Evolutionary conservation across 2,329 filamentous ascomycete species (phyloP), one percentile per base, ranked within the genome.

Genomic region (Thyridium curvatum): DNA sequence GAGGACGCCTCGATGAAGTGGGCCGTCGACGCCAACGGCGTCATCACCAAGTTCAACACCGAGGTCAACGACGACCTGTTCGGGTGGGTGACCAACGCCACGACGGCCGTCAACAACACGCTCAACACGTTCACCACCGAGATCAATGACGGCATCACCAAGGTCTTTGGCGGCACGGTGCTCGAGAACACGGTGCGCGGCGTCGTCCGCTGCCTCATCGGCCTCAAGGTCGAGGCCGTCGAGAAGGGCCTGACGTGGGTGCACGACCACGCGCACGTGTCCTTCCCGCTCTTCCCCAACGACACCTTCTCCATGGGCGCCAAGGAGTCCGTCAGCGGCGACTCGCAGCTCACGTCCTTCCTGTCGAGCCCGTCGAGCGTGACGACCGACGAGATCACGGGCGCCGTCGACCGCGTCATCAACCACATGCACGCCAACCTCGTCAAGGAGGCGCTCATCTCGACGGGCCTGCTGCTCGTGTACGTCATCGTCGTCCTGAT

Each of bases 171-270:
- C 37, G 82, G 79, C 34, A 96, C 91, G 0, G 65, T 90, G 32
- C 80, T 95, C 32, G 76, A 88, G 47, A 77, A 82, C 18, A 86
- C 89, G 0, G 82, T 95, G 52, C 72, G 79, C 52, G 83, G 86
- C 32, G 79, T 96, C 28, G 74, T 96, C 46, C 77, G 86, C 55
- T 97, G 93, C 55, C 71, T 97, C n/a, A 79, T 97, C 47, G 79
- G 83, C 8, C 72, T 94, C 54, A 97, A 97, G 68, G 74, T 97
- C 46, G 79, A 86, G 48, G 77, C 81, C 16, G 79, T 98, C 47
- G 79, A 97, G 59, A 83, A 85, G 54, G 93, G 85, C 12, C 72
- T 97, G n/a, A 94, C 86, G 1, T 98, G 91, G 91, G 85, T 95
- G 10, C 78, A 86, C 52, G 83, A 97, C 49, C 69, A 97, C 56